Evolutionary conservation across 352 stramenopile genomes (phyloP).

Genomic region (Phytophthora constricta): DNA sequence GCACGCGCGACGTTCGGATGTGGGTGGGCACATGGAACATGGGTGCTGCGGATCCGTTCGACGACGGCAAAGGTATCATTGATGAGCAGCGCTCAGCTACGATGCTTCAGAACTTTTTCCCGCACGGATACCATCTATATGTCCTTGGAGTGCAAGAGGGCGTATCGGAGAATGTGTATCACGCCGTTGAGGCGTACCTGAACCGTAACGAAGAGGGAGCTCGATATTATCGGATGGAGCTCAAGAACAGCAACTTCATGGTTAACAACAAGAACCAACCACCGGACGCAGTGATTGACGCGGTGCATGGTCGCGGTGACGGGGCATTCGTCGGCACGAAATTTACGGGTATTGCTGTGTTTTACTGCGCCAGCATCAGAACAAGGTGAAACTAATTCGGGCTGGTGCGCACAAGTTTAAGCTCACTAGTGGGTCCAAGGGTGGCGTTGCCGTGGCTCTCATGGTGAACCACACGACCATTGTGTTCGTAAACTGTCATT

Average conservation of each 20-base stretch:
- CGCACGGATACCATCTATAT: slow-evolving; percentile 88
- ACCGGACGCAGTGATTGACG: slow-evolving; percentile 75
- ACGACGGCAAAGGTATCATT: slow-evolving; percentile 72
- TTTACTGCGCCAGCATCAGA: slow-evolving; percentile 61
- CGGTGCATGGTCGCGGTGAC: slow-evolving; percentile 79
- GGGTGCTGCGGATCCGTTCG: slow-evolving; percentile 80
- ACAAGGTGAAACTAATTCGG: slow-evolving; percentile 78
- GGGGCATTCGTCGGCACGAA: slow-evolving; percentile 87
- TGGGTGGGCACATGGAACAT: slow-evolving; percentile 92
- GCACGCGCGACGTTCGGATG: slow-evolving; percentile 63
- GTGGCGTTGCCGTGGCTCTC: slow-evolving; percentile 77
- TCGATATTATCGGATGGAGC: slow-evolving; percentile 76
- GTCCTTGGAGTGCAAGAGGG: slow-evolving; percentile 86
- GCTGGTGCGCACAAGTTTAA: slow-evolving; percentile 85
- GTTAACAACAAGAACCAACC: slow-evolving; percentile 73
- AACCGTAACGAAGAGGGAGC: slow-evolving; percentile 69
- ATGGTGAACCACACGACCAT: slow-evolving; percentile 81
- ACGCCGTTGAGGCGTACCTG: slow-evolving; percentile 77
- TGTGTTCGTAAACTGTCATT: slow-evolving; percentile 87
- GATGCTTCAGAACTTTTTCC: slow-evolving; percentile 82
- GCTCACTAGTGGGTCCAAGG: slow-evolving; percentile 81
- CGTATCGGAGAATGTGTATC: slow-evolving; percentile 87
- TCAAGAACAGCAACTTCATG: slow-evolving; percentile 78
- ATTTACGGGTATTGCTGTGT: slow-evolving; percentile 86
- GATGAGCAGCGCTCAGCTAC: slow-evolving; percentile 71